Evolutionary conservation across 345 rosid species (phyloP), one percentile per base, ranked within the genome.

Genomic region (Eutrema yunnanense): DNA sequence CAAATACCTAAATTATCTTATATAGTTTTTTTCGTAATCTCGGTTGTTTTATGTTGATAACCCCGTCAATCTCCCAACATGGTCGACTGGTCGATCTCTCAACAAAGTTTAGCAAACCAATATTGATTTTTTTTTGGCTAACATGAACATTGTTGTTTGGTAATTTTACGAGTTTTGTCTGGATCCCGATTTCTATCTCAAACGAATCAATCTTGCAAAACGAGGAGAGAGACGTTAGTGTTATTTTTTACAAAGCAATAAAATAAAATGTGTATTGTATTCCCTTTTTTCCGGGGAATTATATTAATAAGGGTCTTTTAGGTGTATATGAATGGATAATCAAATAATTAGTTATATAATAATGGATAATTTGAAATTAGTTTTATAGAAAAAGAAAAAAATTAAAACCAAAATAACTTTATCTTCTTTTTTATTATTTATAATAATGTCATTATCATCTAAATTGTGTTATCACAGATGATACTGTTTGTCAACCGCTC

Each of bases 221-320:
- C 77, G 48, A 73, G 49, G 64, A 64, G 63, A 73, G 70, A 55
- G 57, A 73, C 72, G 72, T 73, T 73, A 57, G n/a, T 72, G 40
- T 63, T 53, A 54, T 36, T 58, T 22, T 69, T 69, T 47, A 10
- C 46, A 41, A 30, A 32, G 10, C 33, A 42, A 68, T 30, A 14
- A 52, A 41, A 61, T 60, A 38, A 29, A 38, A 60, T 14, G 51
- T 27, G 42, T 44, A 41, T 13, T 30, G 10, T 12, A 16, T 58
- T 53, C 8, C 16, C 30, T 30, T 6, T 71, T 60, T 7, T 4
- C 68, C 9, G 33, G 53, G 2, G 51, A 51, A 3, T 40, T 19
- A 19, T 26, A 44, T 53, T 30, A 8, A 19, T 19, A 19, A 19
- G 22, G 22, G 22, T 19, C 22, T 19, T 19, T 19, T 19, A 19